A percentile compares a stretch with the other conserved stretches of the same genome.
Evolutionary conservation across 2,329 filamentous ascomycete species (phyloP).

Genomic region (Ceratocystis lukuohia): DNA sequence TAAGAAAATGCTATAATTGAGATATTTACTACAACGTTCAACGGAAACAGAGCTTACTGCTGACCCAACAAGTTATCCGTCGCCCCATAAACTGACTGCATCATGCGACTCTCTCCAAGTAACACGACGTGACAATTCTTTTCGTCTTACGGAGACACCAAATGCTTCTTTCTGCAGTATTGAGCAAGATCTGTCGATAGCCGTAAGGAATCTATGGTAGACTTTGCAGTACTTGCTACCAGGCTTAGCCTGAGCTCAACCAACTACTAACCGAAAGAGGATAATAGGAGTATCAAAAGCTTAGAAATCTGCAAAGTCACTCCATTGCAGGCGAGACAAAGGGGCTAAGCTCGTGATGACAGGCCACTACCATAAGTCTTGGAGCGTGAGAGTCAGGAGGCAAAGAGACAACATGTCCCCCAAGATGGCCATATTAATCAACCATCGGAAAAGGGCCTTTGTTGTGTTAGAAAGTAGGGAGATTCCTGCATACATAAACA

Average conservation of each 20-base stretch:
- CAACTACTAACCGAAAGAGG: not conserved
- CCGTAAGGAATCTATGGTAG: no score
- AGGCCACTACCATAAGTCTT: not conserved
- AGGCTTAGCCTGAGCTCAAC: not conserved
- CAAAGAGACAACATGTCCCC: not conserved
- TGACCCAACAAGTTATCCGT: not conserved
- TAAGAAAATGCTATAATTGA: no score
- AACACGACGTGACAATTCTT: not conserved
- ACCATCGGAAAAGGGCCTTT: not conserved
- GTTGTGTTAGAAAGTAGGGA: not conserved
- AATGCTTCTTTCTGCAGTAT: no score
- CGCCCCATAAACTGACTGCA: not conserved
- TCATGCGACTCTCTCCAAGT: not conserved
- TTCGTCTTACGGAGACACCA: not conserved
- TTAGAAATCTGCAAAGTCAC: not conserved
- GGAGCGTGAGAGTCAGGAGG: not conserved
- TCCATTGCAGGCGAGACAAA: not conserved
- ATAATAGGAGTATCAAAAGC: not conserved
- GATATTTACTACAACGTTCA: no score
- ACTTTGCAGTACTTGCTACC: not conserved
- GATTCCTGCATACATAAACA: not conserved
- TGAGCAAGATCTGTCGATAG: no score
- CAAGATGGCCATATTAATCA: not conserved
- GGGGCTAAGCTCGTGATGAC: not conserved
- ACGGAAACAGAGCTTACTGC: no score